phyloP scores from a whole-genome alignment of 169 alveolate species.

The Cryptosporidium viatorum region DNA sequence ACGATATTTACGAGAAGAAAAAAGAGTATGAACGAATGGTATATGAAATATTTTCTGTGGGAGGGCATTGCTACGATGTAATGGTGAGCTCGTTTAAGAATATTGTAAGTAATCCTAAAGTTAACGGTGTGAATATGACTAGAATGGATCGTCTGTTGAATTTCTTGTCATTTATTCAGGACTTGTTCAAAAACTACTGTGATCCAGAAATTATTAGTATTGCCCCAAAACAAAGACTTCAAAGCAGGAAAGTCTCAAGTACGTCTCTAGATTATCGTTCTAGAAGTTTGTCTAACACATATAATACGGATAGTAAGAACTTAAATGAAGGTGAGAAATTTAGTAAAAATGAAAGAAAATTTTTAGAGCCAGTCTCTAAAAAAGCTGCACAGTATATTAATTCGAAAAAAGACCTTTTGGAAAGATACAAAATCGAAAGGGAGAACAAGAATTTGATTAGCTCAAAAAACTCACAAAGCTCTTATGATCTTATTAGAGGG shows the following conservation, averaged over 20 bases:
- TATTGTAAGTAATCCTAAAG: conserved; percentile 10
- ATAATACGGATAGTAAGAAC: neutral
- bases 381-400: neutral
- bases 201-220: conserved; percentile 22
- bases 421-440: neutral
- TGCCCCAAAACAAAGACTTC: neutral
- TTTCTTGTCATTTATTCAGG: conserved; percentile 42
- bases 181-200: conserved; percentile 47
- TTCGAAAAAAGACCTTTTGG: neutral
- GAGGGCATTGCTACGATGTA: conserved; percentile 36
- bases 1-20: conserved; percentile 9
- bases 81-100: conserved; percentile 52
- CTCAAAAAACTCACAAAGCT: neutral
- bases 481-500: neutral
- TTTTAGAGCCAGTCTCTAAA: neutral
- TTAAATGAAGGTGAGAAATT: neutral
- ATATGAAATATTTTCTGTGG: conserved; percentile 9
- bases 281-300: neutral
- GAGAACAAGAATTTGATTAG: neutral
- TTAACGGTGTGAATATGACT: conserved; percentile 19
- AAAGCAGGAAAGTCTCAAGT: neutral
- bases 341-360: neutral
- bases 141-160: conserved; percentile 67
- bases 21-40: conserved; percentile 31
- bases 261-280: neutral